These are phyloP conservation scores for Candida sp. DNA, from an alignment of 1,139 yeast genomes.

Conservation along the genomic window DNA sequence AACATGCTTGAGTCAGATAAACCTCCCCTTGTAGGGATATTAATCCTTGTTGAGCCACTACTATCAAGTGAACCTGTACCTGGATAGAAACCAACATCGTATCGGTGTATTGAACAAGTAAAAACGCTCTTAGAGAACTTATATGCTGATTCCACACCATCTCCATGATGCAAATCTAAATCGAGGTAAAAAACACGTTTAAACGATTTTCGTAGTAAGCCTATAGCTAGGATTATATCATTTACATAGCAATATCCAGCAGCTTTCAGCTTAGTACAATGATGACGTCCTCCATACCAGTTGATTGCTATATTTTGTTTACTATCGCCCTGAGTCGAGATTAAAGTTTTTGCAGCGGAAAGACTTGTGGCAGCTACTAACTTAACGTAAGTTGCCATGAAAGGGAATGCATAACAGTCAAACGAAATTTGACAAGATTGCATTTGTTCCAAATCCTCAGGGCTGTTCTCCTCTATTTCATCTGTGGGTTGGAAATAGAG, in stretches of 20 bases:
- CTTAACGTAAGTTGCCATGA: constrained; percentile 47
- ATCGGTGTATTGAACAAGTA: constrained; percentile 63
- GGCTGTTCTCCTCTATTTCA: constrained; percentile 4
- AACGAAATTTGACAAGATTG: constrained; percentile 25
- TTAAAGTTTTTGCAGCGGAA: constrained; percentile 39
- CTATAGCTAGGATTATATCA: constrained; percentile 59
- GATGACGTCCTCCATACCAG: constrained; percentile 85
- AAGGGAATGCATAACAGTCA: constrained; percentile 67
- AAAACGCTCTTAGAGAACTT: constrained; percentile 51
- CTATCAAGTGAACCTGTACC: constrained; percentile 52
- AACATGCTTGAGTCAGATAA: constrained; percentile 43
- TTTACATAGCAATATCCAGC: constrained; percentile 77
- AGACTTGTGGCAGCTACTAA: constrained; percentile 59
- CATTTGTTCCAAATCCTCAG: constrained; percentile 3
- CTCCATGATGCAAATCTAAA: constrained; percentile 77
- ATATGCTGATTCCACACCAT: constrained; percentile 73
- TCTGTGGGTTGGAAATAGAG: constrained; percentile 1
- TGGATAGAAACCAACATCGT: constrained; percentile 68
- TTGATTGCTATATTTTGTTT: constrained; percentile 47
- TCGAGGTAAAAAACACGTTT: constrained; percentile 62
- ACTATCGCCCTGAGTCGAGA: constrained; percentile 7
- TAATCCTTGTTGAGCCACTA: constrained; percentile 35
- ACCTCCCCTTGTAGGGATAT: constrained; percentile 60
- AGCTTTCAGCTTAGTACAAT: constrained; percentile 52
- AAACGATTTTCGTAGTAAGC: constrained; percentile 39